Base-by-base conservation (phyloP, 2,329 filamentous ascomycete genomes). In the Cercospora sp. region DNA sequence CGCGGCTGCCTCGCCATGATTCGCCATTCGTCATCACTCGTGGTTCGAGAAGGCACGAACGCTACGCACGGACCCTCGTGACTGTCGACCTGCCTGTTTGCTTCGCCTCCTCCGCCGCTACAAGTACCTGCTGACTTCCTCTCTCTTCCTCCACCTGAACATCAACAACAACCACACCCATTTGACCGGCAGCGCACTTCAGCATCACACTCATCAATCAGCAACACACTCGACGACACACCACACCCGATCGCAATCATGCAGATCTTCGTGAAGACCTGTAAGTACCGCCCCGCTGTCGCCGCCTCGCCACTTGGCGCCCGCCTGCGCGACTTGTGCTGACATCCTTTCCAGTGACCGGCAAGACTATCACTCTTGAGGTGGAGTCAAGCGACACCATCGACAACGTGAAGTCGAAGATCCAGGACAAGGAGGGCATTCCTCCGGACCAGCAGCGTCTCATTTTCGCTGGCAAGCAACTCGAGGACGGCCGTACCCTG, bases 201-300 rank as follows among this genome's bases (percentile, higher is more conserved):
- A 68, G 31, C 66, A 57, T 39, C 26, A 66, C 67, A 70, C 26
- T 62, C 63, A 36, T 26, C 51, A 12, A 10, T 26, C 55, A 33
- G 55, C 66, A 65, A 65, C 59, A 30, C 53, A 63, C 71, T 60
- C 36, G 39, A 59, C 26, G 73, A 71, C 75, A 53, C 48, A 57
- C 30, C 61, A 55, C 66, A 64, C 70, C 72, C 67, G 65, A 72
- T 75, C 75, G 69, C 75, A 78, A 80, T 73, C 82, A 89, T 97
- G 94, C 94, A 97, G 87, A 97, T 97, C 87, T 97, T 97, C 83
- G 94, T 97, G 78, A 97, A 97, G 90, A 97, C 93, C 76, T 88
- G 90, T 93, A 86, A 87, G 90, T 90, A 77, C 39, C 75, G 77
- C 75, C 72, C 74, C 73, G 74, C 75, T 70, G 72, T 72, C 65